Base-by-base conservation (phyloP, 345 rosid genomes). In the Populus nigra region DNA sequence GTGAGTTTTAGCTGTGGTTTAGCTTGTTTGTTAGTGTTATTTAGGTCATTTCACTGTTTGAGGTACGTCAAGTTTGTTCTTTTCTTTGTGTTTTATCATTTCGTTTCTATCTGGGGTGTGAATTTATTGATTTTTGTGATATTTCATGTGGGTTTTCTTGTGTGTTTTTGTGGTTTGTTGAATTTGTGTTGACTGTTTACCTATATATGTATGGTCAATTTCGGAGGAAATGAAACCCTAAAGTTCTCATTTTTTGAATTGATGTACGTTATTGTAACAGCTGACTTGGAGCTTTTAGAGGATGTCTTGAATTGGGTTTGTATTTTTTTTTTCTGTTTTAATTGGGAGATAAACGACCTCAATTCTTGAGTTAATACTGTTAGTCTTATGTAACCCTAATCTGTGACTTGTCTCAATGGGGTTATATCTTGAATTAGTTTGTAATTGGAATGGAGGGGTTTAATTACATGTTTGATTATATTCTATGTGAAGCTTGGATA, bases 41-140 rank as follows among this genome's bases (percentile, higher is more conserved):
- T 84, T 83, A 65, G 78, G 84, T 85, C 82, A 81, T 88, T 87
- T 88, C 83, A 88, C 91, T 87, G 89, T 87, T 76, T 83, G 81
- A 79, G 27, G 82, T 79, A 88, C 90, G 88, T 89, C 69, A 59
- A 80, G 74, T 90, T 74, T 25, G 76, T 80, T 65, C 82, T 41
- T 84, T 76, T 68, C 49, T 76, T 70, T 74, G 69, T 73, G 27
- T 70, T 73, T 80, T 73, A 39, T 73, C 77, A 70, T 80, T 84
- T 87, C 88, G 87, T 83, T 75, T 83, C 86, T 77, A 73, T 71
- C 85, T 79, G 78, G 71, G 55, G 33, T 74, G 63, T 76, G 77
- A 84, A 87, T 89, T 86, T 79, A 53, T 68, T 55, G 67, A 65
- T 77, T 80, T 84, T 71, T 88, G n/a, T 18, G 80, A 76, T 82